Conservation (phyloP, 805 yeast genomes). For the Ogataea glucozyma region DNA sequence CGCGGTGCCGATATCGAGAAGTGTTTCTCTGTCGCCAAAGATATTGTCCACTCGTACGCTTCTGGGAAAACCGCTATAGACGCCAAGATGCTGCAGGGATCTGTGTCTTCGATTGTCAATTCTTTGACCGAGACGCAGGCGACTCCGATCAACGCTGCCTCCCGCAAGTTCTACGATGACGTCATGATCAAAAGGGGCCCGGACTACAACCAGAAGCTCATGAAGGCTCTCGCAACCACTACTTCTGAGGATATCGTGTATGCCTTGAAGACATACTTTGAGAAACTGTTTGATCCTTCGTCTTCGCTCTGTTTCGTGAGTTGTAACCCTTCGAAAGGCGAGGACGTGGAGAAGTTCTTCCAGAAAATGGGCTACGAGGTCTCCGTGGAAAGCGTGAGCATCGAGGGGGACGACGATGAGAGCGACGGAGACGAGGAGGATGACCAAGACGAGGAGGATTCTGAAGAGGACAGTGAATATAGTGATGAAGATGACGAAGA, state of each 20-base stretch:
- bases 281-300: conserved; percentile 60
- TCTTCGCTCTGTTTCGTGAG: conserved; percentile 65
- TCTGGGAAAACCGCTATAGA: conserved; percentile 58
- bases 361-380: conserved; percentile 57
- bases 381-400: conserved; percentile 53
- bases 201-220: conserved; percentile 53
- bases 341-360: conserved; percentile 49
- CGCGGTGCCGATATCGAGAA: conserved; percentile 81
- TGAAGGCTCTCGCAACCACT: conserved; percentile 53
- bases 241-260: conserved; percentile 53
- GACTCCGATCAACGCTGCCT: conserved; percentile 66
- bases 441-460: conserved; percentile 32
- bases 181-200: conserved; percentile 72
- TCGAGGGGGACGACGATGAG: conserved; percentile 29
- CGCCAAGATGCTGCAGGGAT: conserved; percentile 60
- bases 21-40: conserved; percentile 58
- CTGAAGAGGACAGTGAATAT: conserved; percentile 28
- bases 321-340: conserved; percentile 67
- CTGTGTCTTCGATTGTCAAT: conserved; percentile 75
- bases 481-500: conserved; percentile 21
- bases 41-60: conserved; percentile 62
- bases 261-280: conserved; percentile 57
- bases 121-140: conserved; percentile 67
- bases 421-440: conserved; percentile 31
- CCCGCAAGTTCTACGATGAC: conserved; percentile 63